Evolutionary conservation across 305 asterid species (phyloP), one percentile per base, ranked within the genome.

Genomic region (Solanum hybrid): DNA sequence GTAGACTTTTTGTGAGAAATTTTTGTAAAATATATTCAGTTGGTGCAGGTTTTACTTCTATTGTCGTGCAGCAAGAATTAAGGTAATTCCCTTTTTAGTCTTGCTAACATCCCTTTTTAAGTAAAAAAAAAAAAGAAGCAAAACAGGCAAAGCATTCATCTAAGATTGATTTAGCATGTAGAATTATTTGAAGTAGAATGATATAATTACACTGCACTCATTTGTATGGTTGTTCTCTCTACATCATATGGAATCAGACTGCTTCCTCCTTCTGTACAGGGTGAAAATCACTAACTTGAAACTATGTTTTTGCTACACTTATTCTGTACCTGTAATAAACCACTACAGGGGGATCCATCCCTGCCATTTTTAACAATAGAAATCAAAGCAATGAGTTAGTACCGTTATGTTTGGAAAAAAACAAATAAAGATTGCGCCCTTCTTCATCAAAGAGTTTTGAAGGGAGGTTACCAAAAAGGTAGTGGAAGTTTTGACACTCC

Each of bases 261-360:
- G 5, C 72, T 27, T 33, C 33, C 32, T 79, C 36, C 57, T 75
- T 45, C 78, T 89, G 79, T 76, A 41, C 86, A 77, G 41, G 41
- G 31, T 78, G 87, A 88, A 88, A 79, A 0, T 31, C 87, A 45
- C 75, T 78, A 77, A 78, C 61, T 80, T 20, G n/a, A 79, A 32
- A 38, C 65, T 89, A 89, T 26, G 83, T 87, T 72, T 72, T 65
- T 81, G 86, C 81, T 90, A 89, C 61, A 90, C 82, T 79, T 86
- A 88, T 9, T 72, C 61, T 79, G 22, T 80, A 33, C 29, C 82
- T 77, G 81, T 17, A 77, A 92, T 88, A 92, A 45, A 88, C 92
- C 86, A 39, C 94, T 94, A 97, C 29, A 97, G 94, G 78, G 99
- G 99, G 89, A 96, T 96, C 99, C 99, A 97, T 34, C 99, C 99